phyloP scores from a whole-genome alignment of 225 moss, liverwort and hornwort genomes.

The Marchantia polymorpha region DNA sequence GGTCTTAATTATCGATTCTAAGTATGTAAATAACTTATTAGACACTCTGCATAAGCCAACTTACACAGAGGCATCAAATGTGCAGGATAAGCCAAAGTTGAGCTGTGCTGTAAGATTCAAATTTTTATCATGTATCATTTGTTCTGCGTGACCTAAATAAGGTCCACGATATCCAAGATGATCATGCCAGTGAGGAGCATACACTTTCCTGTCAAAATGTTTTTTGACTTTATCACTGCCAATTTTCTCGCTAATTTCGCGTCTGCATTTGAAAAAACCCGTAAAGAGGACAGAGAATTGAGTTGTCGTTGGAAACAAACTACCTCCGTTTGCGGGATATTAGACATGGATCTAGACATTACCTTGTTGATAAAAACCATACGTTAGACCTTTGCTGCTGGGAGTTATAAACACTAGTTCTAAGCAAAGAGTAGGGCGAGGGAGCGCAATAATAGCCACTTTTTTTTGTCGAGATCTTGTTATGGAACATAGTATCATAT shows the following conservation, averaged over 20 bases:
- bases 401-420: not conserved
- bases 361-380: not conserved
- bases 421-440: not conserved
- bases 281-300: not conserved
- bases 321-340: too few relatives aligned
- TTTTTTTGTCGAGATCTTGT: too few relatives aligned
- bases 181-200: conserved; percentile 10
- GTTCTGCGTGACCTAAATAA: conserved; percentile 5
- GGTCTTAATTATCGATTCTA: not conserved
- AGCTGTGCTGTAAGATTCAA: conserved; percentile 19
- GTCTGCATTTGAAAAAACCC: not conserved
- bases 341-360: too few relatives aligned
- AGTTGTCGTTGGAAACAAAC: not conserved
- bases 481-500: too few relatives aligned
- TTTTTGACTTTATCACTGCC: not conserved
- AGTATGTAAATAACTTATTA: not conserved
- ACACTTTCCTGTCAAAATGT: not conserved
- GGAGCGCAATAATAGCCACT: not conserved
- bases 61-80: conserved; percentile 13
- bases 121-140: conserved; percentile 6
- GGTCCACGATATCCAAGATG: conserved; percentile 11
- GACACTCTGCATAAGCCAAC: conserved; percentile 16
- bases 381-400: not conserved
- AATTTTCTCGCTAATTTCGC: not conserved
- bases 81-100: conserved; percentile 16